Evolutionary conservation across 2,329 filamentous ascomycete genomes (phyloP), one percentile per base, ranked within the genome.

Genomic region (Alternaria sp.): DNA sequence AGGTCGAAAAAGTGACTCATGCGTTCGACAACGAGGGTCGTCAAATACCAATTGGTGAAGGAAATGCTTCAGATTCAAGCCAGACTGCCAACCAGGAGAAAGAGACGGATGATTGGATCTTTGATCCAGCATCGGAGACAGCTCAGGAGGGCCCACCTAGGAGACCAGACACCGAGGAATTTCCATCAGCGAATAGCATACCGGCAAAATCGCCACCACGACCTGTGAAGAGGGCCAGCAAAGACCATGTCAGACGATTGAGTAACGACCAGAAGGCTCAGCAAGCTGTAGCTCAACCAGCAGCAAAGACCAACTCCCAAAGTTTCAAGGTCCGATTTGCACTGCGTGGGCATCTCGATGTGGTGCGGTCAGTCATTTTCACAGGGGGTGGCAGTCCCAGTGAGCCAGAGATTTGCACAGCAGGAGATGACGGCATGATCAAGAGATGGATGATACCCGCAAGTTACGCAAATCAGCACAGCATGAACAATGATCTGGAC

Each of bases 351-450:
- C 95, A 99, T 76, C 84, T 99, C 2, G 93, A 98, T 74, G 93
- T 96, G 3, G 92, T 99, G 5, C 89, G 95, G 39, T 92, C 92
- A 1, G 92, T 98, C 58, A 96, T 97, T 63, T 99, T 99, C 79
- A 98, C 93, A 1, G 95, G 95, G 24, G 95, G 95, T 40, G 95
- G 95, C 61, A 97, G 93, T 72, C 93, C 93, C 3, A 92, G 92
- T 3, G 95, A 99, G 74, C 95, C 95, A 2, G 95, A 99, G 77
- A 94, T 99, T 53, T 98, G 94, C 79, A 99, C 94, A 3, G 92
- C 91, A 49, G 92, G 94, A 55, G 95, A 99, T 71, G 95, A 99
- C 75, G 94, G 94, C 56, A 90, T 94, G 69, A 91, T 99, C 76
- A 99, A 99, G 78, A 88, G 95, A 51, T 99, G 96, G 89, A 93